Percentiles rank a stretch among this genome's conserved stretches.
phyloP scores from a whole-genome alignment of 2,329 filamentous ascomycete species.

The Aspergillus pseudotamarii region DNA sequence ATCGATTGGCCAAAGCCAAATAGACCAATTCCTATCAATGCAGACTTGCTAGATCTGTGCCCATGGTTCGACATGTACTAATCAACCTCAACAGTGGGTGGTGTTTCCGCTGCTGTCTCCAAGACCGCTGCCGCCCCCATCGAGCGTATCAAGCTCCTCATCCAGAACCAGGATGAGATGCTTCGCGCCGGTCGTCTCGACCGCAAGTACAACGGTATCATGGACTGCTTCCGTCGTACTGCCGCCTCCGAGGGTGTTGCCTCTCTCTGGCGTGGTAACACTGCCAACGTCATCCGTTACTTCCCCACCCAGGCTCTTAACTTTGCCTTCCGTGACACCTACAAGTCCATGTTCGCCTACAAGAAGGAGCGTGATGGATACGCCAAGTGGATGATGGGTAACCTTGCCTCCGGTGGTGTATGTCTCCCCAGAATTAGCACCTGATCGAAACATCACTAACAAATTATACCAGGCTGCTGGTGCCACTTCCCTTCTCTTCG shows the following conservation, averaged over 20 bases:
- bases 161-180: conserved; percentile 99
- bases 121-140: conserved; percentile 99
- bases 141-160: conserved; percentile 99
- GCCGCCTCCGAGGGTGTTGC: conserved; percentile 87
- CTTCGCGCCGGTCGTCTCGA: conserved; percentile 97
- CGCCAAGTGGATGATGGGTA: conserved; percentile 98
- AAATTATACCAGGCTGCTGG: conserved; percentile 70
- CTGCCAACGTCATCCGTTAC: conserved; percentile 99
- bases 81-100: conserved; percentile 76
- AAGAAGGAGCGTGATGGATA: conserved; percentile 99
- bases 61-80: conserved; percentile 36
- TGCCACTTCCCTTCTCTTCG: conserved; percentile 99
- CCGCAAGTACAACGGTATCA: conserved; percentile 92
- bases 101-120: conserved; percentile 99
- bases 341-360: conserved; percentile 99
- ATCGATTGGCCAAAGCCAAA: conserved; percentile 9
- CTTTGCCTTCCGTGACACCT: conserved; percentile 99
- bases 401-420: conserved; percentile 99
- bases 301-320: conserved; percentile 99
- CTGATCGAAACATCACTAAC: conserved; percentile 16
- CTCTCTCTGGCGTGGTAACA: conserved; percentile 99
- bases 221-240: conserved; percentile 94
- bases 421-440: conserved; percentile 46
- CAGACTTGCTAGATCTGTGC: background rate
- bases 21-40: conserved; percentile 10